Evolutionary conservation across 495 filamentous ascomycete genomes (phyloP).

Genomic region (Lophiotrema nucula): DNA sequence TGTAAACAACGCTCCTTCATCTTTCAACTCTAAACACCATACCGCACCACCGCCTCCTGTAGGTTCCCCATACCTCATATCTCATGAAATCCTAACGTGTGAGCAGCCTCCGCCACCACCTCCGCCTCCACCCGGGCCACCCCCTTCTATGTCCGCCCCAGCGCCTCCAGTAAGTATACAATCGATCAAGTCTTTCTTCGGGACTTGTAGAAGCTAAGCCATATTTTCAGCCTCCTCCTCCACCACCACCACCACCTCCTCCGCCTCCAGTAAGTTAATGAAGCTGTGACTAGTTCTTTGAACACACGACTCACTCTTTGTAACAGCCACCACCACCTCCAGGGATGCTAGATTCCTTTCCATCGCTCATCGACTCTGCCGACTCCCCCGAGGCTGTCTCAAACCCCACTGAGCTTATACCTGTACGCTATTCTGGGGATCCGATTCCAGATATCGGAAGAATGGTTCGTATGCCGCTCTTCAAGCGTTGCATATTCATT

Average conservation of each 20-base stretch:
- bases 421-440: slow-evolving; percentile 18
- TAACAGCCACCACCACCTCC: slow-evolving; percentile 16
- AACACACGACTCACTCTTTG: too few species aligned
- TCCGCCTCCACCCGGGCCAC: slow-evolving; percentile 16
- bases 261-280: too few species aligned
- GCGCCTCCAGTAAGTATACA: slow-evolving; percentile 10
- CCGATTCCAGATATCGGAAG: slow-evolving; percentile 6
- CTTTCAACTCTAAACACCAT: not conserved
- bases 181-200: not conserved
- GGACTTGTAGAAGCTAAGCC: not conserved
- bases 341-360: not conserved
- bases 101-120: slow-evolving; percentile 1
- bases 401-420: slow-evolving; percentile 17
- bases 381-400: not conserved
- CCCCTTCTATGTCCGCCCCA: slow-evolving; percentile 1
- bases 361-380: not conserved
- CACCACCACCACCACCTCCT: too few species aligned
- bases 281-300: too few species aligned
- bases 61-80: not conserved
- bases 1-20: not conserved
- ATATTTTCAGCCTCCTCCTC: too few species aligned
- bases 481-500: slow-evolving; percentile 19
- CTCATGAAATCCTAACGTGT: too few species aligned
- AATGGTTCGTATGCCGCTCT: slow-evolving; percentile 12
- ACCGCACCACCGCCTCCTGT: slow-evolving; percentile 1